Percentiles rank a stretch among this genome's conserved stretches.
These are phyloP conservation scores for Asclepias syriaca DNA, from an alignment of 257 asterid species.

Conservation along the genomic window DNA sequence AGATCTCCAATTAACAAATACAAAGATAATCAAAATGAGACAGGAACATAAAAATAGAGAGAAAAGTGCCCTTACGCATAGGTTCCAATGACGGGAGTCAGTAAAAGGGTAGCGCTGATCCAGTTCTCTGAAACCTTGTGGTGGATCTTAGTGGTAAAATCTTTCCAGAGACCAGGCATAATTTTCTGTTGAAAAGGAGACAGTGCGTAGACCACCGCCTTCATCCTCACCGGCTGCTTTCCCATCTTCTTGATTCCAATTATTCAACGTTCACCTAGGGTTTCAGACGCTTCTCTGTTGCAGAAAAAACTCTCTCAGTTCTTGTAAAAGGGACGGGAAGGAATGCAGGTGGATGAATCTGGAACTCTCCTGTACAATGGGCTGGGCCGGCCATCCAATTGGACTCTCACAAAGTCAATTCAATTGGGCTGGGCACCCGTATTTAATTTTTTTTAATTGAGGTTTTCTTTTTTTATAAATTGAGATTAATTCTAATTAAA, in stretches of 20 bases:
- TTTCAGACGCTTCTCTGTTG: conserved; percentile 1
- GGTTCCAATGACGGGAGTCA: conserved; percentile 72
- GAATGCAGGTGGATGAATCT: neutral
- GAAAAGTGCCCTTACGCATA: conserved; percentile 40
- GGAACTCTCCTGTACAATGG: neutral
- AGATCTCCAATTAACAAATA: neutral
- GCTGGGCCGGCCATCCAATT: neutral
- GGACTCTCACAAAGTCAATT: no score
- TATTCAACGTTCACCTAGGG: conserved; percentile 2
- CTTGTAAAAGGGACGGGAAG: neutral
- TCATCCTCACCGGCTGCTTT: conserved; percentile 80
- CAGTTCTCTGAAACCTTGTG: conserved; percentile 81
- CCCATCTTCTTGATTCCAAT: conserved; percentile 45
- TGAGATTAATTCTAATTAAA: no score
- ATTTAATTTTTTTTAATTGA: no score
- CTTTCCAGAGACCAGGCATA: conserved; percentile 93
- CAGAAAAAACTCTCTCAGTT: neutral
- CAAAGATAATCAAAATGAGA: neutral
- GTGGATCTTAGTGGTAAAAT: conserved; percentile 62
- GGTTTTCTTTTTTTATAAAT: no score
- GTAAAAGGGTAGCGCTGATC: conserved; percentile 71
- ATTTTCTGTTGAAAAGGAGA: conserved; percentile 92
- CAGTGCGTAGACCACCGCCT: conserved; percentile 78
- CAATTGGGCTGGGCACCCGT: neutral
- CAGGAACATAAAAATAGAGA: neutral